A percentile compares a stretch with the other conserved stretches of the same genome.
phyloP scores from a whole-genome alignment of 164 flowering plant genomes.

The Saururus chinensis region DNA sequence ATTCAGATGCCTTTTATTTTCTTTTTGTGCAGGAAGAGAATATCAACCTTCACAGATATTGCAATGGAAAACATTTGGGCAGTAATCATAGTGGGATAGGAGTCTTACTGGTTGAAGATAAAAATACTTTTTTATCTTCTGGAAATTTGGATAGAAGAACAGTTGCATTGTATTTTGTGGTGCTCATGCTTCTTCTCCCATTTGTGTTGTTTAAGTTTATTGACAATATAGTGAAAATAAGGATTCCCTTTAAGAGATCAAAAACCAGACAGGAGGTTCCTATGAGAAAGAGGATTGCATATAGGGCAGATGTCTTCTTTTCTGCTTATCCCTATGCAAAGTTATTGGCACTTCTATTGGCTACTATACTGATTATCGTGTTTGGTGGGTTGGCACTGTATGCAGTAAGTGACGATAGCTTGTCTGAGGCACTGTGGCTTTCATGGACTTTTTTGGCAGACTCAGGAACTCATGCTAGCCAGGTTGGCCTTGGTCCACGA shows the following conservation, averaged over 20 bases:
- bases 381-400: conserved; percentile 88
- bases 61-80: conserved; percentile 19
- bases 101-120: conserved; percentile 22
- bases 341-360: conserved; percentile 80
- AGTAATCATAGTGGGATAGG: conserved; percentile 2
- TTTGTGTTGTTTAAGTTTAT: conserved; percentile 58
- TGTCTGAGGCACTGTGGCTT: conserved; percentile 83
- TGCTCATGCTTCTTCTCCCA: conserved; percentile 47
- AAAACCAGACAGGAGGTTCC: conserved; percentile 69
- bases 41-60: conserved; percentile 30
- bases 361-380: conserved; percentile 74
- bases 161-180: conserved; percentile 51
- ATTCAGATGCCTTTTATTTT: too few species aligned
- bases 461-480: conserved; percentile 90
- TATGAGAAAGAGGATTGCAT: conserved; percentile 78
- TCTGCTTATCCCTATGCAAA: conserved; percentile 92
- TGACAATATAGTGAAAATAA: conserved; percentile 46
- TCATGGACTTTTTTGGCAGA: conserved; percentile 93
- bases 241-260: conserved; percentile 25
- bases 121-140: conserved; percentile 14
- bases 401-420: conserved; percentile 68
- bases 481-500: conserved; percentile 71
- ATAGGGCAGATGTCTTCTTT: conserved; percentile 80
- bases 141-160: conserved; percentile 35
- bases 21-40: conserved; percentile 47